Conservation (phyloP, 208 protist species). For the Herpetomonas samuelpessoai region DNA sequence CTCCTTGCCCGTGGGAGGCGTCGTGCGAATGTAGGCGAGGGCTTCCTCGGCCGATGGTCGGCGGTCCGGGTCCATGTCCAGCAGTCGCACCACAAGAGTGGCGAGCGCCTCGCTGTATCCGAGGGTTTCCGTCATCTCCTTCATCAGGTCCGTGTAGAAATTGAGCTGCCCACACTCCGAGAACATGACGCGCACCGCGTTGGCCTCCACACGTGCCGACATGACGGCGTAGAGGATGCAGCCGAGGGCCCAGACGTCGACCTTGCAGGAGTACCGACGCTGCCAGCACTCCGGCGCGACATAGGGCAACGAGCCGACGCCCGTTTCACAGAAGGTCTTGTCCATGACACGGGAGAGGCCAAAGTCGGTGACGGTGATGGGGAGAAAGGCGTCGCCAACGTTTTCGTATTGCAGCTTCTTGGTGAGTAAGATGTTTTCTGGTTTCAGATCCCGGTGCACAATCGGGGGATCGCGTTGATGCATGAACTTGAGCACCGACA, state of each 20-base stretch:
- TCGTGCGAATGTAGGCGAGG: no score
- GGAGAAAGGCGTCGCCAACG: constrained; percentile 38
- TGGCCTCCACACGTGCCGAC: constrained; percentile 47
- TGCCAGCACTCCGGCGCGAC: constrained; percentile 79
- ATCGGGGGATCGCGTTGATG: constrained; percentile 55
- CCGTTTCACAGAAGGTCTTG: constrained; percentile 13
- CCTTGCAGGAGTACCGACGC: constrained; percentile 53
- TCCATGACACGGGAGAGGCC: constrained; percentile 65
- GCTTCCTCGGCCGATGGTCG: constrained; percentile 42
- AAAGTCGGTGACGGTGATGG: constrained; percentile 84
- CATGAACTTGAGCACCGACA: constrained; percentile 60
- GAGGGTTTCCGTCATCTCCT: constrained; percentile 44
- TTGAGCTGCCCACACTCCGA: constrained; percentile 35
- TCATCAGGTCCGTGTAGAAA: constrained; percentile 30
- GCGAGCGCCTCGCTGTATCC: constrained; percentile 45
- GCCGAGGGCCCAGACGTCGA: constrained; percentile 85
- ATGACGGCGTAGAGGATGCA: constrained; percentile 84
- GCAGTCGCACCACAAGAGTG: constrained; percentile 33
- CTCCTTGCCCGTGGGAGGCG: no score
- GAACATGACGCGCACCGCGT: constrained; percentile 75
- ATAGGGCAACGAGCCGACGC: constrained; percentile 78
- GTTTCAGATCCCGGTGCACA: constrained; percentile 68
- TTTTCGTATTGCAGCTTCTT: no score
- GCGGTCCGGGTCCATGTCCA: constrained; percentile 33
- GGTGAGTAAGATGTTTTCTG: constrained; percentile 50